Evolutionary conservation across 495 filamentous ascomycete species (phyloP), one percentile per base, ranked within the genome.

Genomic region (Penicillium angulare): DNA sequence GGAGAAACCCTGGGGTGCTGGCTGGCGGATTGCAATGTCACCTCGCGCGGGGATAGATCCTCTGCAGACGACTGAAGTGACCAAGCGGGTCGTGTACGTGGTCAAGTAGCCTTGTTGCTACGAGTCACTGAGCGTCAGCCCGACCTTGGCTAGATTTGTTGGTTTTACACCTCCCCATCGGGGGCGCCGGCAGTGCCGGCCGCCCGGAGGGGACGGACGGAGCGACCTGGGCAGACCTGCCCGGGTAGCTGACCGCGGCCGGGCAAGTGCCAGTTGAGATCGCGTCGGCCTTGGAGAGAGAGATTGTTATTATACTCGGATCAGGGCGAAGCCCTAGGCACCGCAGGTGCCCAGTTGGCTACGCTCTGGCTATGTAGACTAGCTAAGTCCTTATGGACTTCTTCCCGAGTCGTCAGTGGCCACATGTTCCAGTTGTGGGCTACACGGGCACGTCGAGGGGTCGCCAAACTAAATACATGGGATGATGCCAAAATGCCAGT

Each of bases 51-150:
- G 79, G 73, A 77, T 75, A 76, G 77, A 81, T 79, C 78, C 78
- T 80, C 79, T 83, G 77, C 76, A 83, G 74, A 83, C 79, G 79
- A 84, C 75, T 80, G 76, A 76, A 71, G 29, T 54, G 45, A 66
- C 73, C 31, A 35, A 34, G 70, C 66, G 65, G 74, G 79, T 81
- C 74, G 65, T 83, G 77, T 83, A 82, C 68, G 75, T 65, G 69
- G 70, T 80, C 74, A 76, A 84, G 79, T 81, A 80, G 74, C 72
- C 77, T 81, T 81, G 79, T 82, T 82, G 74, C 72, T 81, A 81
- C 78, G 79, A 83, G 72, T 71, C 68, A 64, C 75, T 83, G 76
- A 83, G 79, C 69, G 77, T 80, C 74, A 83, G 69, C 76, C 75
- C 69, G 71, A 56, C 60, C 71, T 72, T 65, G 67, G 70, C 72